Base-by-base conservation (phyloP, 1,284 basidiomycete genomes). In the Ganoderma sinense region DNA sequence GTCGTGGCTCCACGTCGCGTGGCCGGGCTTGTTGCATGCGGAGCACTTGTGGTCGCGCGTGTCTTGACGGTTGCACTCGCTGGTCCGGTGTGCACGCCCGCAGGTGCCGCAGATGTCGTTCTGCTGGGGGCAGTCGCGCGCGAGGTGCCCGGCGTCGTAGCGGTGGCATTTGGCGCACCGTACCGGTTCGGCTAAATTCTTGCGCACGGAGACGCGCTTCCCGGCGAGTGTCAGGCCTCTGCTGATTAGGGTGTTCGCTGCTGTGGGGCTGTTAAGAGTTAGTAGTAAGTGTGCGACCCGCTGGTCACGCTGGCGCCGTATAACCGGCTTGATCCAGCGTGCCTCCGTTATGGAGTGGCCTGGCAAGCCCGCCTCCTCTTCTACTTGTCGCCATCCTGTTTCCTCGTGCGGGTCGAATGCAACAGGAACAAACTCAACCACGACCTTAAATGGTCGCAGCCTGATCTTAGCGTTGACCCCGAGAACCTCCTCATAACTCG, bases 141-240 rank as follows among this genome's bases (percentile, higher is more conserved):
- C 78, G 3, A 76, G 64, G 62, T 82, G 81, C 0, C 23, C 23
- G 0, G 40, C 40, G 20, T 73, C 71, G 64, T 68, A 78, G 23
- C 65, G 61, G 26, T 82, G 79, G 70, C 81, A 82, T 43, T 77
- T 79, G 11, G 74, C 33, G 67, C 81, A 82, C 20, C 73, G 62
- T 73, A 61, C 45, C 16, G 64, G 71, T n/a, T 71, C 71, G 0
- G 61, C 55, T 2, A 62, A 14, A 13, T 59, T 56, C 26, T 64
- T 69, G 36, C 61, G 63, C 0, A 40, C 59, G 2, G 14, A 31
- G 11, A 58, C 67, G 13, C 29, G 26, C 20, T 64, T 63, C 1
- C 69, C 63, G 0, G 43, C 70, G 3, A 76, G 58, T 3, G 41
- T 53, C 23, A 75, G 40, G 0, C 71, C 70, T 8, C 64, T 41